phyloP scores from a whole-genome alignment of 2,329 filamentous ascomycete genomes.

The Huntiella bhutanensis region DNA sequence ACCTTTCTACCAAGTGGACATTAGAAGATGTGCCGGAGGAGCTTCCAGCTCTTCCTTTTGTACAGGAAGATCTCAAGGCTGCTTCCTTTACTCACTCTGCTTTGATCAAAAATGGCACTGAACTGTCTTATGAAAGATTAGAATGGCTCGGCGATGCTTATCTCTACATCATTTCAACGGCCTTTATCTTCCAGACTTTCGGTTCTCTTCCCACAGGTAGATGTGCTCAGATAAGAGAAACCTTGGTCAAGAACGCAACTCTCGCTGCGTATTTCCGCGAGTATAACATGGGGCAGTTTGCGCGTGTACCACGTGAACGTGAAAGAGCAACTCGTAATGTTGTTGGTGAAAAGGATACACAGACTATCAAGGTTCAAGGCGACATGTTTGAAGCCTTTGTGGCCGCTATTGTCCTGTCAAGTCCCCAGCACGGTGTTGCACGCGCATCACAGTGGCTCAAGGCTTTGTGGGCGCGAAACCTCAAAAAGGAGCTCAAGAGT shows the following conservation, averaged over 20 bases:
- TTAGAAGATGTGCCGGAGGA: conserved; percentile 26
- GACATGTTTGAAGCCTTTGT: conserved; percentile 88
- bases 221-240: conserved; percentile 58
- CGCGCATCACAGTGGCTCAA: conserved; percentile 53
- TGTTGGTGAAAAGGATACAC: conserved; percentile 27
- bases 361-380: conserved; percentile 53
- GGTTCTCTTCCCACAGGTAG: conserved; percentile 44
- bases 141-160: conserved; percentile 85
- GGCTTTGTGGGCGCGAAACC: conserved; percentile 49
- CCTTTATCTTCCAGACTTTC: conserved; percentile 58
- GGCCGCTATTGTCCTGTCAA: conserved; percentile 54
- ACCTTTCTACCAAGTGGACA: conserved; percentile 28
- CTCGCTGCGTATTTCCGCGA: conserved; percentile 47
- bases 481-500: conserved; percentile 34
- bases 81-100: conserved; percentile 51
- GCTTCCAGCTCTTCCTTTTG: conserved; percentile 43
- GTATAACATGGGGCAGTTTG: conserved; percentile 51
- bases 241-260: conserved; percentile 63
- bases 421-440: conserved; percentile 41
- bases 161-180: conserved; percentile 56
- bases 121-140: conserved; percentile 54
- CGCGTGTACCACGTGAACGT: conserved; percentile 30
- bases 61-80: conserved; percentile 37
- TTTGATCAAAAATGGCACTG: conserved; percentile 17
- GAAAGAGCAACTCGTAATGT: conserved; percentile 16